Evolutionary conservation across 805 yeast genomes (phyloP), one percentile per base, ranked within the genome.

Genomic region (Suhomyces vadensis): DNA sequence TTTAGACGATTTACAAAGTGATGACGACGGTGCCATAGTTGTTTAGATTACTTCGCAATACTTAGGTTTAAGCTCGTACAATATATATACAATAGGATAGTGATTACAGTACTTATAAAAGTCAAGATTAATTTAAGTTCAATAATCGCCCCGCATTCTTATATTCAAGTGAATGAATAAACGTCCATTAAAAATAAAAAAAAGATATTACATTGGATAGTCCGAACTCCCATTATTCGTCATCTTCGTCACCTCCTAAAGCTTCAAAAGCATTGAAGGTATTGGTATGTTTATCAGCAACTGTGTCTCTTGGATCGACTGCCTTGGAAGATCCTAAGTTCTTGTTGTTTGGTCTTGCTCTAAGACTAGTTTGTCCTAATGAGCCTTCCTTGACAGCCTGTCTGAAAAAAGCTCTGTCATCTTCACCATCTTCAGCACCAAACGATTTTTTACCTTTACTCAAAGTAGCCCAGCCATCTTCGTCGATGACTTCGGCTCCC

Each of bases 261-360:
- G 92, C 92, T 54, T 83, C 90, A 63, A 87, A 87, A 4, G 94
- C 92, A 64, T 87, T 87, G 75, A 86, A 87, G 16, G 79, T 74
- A 35, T 74, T 73, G 49, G 80, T 79, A 49, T 79, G 85, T 51
- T 82, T 79, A 51, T 83, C 88, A 31, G 88, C 81, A 55, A 79
- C 73, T 47, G 82, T 75, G 61, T 86, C 92, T 61, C 84, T 79
- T 16, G 86, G 73, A 57, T 85, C 90, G 39, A 79, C 85, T 19
- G 89, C 84, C 65, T 82, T 84, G 33, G 86, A 79, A 13, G 87
- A 80, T 6, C 87, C 80, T 61, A 85, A 81, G 63, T 83, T 83
- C 62, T 85, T 84, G 63, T 81, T 83, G 67, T 81, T 83, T 47
- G 92, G 87, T 60, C 78, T 82, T 46, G 78, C 82, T 56, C 73